Evolutionary conservation across 495 filamentous ascomycete species (phyloP), one percentile per base, ranked within the genome.

Genomic region (Chaetomium cochliodes): DNA sequence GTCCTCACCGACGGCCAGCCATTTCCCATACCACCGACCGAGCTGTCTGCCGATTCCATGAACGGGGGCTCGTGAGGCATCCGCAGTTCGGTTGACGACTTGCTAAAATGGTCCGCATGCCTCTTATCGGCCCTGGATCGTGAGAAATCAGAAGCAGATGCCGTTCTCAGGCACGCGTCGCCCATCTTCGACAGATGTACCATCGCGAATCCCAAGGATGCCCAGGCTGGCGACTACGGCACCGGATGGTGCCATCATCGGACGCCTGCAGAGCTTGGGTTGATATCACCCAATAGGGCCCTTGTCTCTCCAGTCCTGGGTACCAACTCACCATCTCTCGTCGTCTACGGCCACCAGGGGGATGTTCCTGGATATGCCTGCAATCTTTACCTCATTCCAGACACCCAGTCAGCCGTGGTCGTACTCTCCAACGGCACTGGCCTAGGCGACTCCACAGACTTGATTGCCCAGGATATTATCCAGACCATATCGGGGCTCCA

Each of bases 1-100:
- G 15, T 46, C 15, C 42, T 46, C 42, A 12, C 42, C 42, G 42
- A 46, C 42, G 42, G 42, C 42, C 4, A 46, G 42, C 42, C 42
- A 46, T 46, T 12, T 12, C 42, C 42, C 42, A 12, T 46, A 13
- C 42, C 42, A 12, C 42, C 42, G 42, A 46, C 42, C 42, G 42
- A 46, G 42, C 42, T 46, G 42, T 46, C 42, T 46, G 42, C 42
- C 42, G 42, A 46, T 46, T 46, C 42, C 18, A 46, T 46, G 42
- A 46, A 46, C 42, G 42, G 42, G 13, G 42, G 42, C 42, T 46
- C 3, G 18, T 3, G 42, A 4, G 42, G 42, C 42, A 3, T 46
- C 13, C 42, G 42, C 42, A 46, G 42, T 12, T 46, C 42, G 42
- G 42, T 46, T 12, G 18, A 46, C 42, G 42, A 46, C 42, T 46